Percentiles rank a stretch among this genome's conserved stretches.
Evolutionary conservation across 2,329 filamentous ascomycete genomes (phyloP).

Genomic region (Chaetomium sp.): DNA sequence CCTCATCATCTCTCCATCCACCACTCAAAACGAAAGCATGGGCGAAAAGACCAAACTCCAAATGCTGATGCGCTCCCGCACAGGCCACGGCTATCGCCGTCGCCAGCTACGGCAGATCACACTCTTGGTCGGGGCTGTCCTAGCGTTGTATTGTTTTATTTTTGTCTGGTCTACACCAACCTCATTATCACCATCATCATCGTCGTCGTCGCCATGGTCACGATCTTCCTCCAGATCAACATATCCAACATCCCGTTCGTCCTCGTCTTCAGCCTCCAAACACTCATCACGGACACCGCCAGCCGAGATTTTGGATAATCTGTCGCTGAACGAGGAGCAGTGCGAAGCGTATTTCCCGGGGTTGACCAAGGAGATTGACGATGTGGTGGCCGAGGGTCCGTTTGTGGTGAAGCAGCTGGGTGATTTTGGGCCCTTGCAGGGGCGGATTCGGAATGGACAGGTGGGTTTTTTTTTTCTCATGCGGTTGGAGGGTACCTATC

Average conservation of each 20-base stretch:
- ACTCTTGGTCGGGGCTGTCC: slow-evolving; percentile 16
- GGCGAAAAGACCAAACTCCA: slow-evolving; percentile 7
- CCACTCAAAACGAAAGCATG: neutral
- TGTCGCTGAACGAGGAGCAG: slow-evolving; percentile 36
- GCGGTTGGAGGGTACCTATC: neutral
- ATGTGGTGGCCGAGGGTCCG: slow-evolving; percentile 37
- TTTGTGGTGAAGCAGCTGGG: slow-evolving; percentile 36
- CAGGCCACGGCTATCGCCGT: slow-evolving; percentile 18
- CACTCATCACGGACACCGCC: slow-evolving; percentile 1
- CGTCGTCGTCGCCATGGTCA: neutral
- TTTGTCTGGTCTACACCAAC: slow-evolving; percentile 15
- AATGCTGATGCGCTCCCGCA: slow-evolving; percentile 15
- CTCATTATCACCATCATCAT: neutral
- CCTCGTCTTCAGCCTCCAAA: too few species aligned
- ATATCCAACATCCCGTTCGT: too few species aligned
- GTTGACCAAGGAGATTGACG: slow-evolving; percentile 41
- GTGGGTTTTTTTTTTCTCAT: slow-evolving; percentile 19
- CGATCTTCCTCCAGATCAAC: too few species aligned
- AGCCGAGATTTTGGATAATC: slow-evolving; percentile 27
- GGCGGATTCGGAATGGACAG: slow-evolving; percentile 37
- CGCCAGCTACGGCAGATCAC: slow-evolving; percentile 21
- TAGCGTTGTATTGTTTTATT: slow-evolving; percentile 24
- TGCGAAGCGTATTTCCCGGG: slow-evolving; percentile 41
- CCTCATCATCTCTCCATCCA: neutral
- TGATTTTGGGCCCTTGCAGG: slow-evolving; percentile 36